These are phyloP conservation scores for Penicillium concentricum DNA, from an alignment of 2,329 filamentous ascomycete genomes.

Conservation along the genomic window DNA sequence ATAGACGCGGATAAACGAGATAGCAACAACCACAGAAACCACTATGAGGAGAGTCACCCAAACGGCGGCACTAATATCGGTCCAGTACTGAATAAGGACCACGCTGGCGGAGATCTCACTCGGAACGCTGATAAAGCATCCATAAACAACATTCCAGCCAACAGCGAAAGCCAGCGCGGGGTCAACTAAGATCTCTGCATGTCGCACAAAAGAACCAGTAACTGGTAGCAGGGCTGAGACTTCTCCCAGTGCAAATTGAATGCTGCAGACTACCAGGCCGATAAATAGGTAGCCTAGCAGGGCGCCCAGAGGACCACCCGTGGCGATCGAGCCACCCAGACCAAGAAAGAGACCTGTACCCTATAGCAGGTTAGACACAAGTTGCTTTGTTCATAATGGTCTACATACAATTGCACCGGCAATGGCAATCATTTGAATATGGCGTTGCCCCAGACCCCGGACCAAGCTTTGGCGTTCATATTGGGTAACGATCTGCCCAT, in stretches of 20 bases:
- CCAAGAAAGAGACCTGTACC: conserved; percentile 55
- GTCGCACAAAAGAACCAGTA: conserved; percentile 51
- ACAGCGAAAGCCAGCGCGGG: conserved; percentile 51
- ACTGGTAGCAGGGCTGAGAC: conserved; percentile 53
- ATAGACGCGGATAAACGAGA: conserved; percentile 52
- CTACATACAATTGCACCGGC: conserved; percentile 44
- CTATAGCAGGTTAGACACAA: conserved; percentile 7
- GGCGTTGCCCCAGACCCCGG: conserved; percentile 45
- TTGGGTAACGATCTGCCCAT: conserved; percentile 28
- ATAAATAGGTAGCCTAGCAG: conserved; percentile 52
- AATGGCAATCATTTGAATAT: conserved; percentile 47
- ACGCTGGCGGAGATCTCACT: conserved; percentile 63
- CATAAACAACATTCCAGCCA: conserved; percentile 52
- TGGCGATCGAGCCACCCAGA: conserved; percentile 51
- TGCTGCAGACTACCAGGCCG: conserved; percentile 51
- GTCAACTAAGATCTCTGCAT: conserved; percentile 54
- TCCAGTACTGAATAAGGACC: conserved; percentile 64
- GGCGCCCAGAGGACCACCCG: conserved; percentile 52
- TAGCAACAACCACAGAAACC: conserved; percentile 58
- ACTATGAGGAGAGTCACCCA: conserved; percentile 57
- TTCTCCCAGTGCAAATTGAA: conserved; percentile 54
- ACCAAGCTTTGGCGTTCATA: conserved; percentile 51
- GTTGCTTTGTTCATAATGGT: not conserved
- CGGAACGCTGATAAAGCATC: conserved; percentile 55
- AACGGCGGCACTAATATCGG: conserved; percentile 33